Evolutionary conservation across 2,329 filamentous ascomycete species (phyloP).

Genomic region (Fonsecaea monophora): DNA sequence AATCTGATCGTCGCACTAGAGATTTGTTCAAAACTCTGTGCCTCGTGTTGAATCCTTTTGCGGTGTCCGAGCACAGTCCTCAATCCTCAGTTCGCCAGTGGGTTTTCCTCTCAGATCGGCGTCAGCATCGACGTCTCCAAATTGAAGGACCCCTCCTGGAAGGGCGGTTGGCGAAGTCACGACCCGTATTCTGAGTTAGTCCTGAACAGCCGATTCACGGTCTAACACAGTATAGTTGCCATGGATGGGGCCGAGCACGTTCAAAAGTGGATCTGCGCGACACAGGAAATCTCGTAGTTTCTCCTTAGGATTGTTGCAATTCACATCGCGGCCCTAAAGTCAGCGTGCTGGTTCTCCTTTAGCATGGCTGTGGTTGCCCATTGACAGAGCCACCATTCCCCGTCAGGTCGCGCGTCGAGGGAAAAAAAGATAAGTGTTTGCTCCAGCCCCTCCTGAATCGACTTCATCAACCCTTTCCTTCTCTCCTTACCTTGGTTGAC

Average conservation of each 20-base stretch:
- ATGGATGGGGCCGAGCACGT: neutral
- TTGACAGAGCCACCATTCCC: neutral
- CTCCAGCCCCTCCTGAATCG: slow-evolving; percentile 8
- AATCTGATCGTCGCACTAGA: slow-evolving; percentile 1
- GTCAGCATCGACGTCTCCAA: neutral
- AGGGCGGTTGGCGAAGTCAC: neutral
- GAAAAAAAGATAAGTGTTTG: slow-evolving; percentile 18
- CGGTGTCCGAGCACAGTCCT: neutral
- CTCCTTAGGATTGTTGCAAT: slow-evolving; percentile 4
- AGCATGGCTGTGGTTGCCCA: neutral
- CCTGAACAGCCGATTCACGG: neutral
- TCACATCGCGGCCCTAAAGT: neutral
- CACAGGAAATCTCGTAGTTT: slow-evolving; percentile 8
- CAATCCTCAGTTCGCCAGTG: neutral
- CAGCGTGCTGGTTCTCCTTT: slow-evolving; percentile 3
- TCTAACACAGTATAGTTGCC: slow-evolving; percentile 2
- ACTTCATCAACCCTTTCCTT: slow-evolving; percentile 8
- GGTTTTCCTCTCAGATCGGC: neutral
- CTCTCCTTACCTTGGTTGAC: neutral
- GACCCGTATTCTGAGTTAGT: neutral
- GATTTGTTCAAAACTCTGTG: neutral
- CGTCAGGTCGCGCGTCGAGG: slow-evolving; percentile 12
- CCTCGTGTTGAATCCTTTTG: neutral
- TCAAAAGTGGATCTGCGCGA: slow-evolving; percentile 5
- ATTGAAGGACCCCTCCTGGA: neutral